Evolutionary conservation across 225 moss, liverwort and hornwort genomes (phyloP), one percentile per base, ranked within the genome.

Genomic region (Neckera pumila): DNA sequence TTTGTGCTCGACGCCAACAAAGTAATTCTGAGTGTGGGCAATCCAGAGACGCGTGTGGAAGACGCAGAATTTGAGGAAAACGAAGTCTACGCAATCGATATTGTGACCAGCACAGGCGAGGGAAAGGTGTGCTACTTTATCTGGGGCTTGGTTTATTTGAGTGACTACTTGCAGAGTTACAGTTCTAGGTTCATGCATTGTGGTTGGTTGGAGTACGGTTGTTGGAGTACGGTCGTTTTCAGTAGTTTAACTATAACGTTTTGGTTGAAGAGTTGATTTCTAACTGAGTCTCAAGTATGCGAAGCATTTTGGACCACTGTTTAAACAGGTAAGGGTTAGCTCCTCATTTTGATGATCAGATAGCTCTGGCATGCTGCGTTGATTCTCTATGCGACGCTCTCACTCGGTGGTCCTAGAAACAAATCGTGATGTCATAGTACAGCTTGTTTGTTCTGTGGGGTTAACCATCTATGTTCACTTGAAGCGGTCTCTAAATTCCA

Each of bases 61-160:
- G 97, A 98, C 93, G 98, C 98, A 14, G 98, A 98, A 87, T 98
- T 98, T 84, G 97, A 97, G 93, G 98, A 98, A 67, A 98, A 98
- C 45, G 98, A 98, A 86, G 97, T 98, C n/a, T 98, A 98, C 71
- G 98, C 97, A 21, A 91, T 98, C 57, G 98, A 98, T 83, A 96
- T 98, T 65, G 96, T 98, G 36, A 98, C 93, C 76, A 98, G 98
- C 83, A 96, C 98, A 43, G 98, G 98, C 81, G 98, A 98, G 74
- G 98, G 98, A 82, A 98, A 98, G 96, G 87, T 87, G 42, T 31
- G 69, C 14, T 56, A 15, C 21, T 84, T 27, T 10, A 40, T 40
- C 40, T 40, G 30, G 28, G 66, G 7, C 28, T 83, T 66, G 83
- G n/a, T 19, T n/a, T 27, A 53, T 83, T n/a, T 49, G 67, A 67